phyloP scores from a whole-genome alignment of 768 basidiomycete genomes.

The Rhodotorula toruloides region DNA sequence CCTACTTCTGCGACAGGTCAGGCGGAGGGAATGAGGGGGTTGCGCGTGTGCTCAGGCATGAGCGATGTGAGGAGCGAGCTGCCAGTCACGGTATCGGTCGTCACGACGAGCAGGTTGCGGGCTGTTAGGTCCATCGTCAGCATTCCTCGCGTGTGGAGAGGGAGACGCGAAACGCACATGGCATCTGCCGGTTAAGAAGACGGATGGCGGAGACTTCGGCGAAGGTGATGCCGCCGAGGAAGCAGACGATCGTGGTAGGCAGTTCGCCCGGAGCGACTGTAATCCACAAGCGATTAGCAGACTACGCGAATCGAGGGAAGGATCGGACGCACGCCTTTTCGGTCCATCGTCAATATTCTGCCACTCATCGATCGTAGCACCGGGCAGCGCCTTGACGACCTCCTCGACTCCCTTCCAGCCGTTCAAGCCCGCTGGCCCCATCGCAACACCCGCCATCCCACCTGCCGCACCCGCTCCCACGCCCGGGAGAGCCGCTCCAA shows the following conservation, averaged over 20 bases:
- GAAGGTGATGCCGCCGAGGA: conserved; percentile 94
- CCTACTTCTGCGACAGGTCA: too few species aligned
- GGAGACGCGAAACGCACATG: conserved; percentile 11
- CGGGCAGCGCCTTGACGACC: conserved; percentile 70
- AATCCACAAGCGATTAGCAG: too few species aligned
- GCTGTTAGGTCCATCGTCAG: conserved; percentile 51
- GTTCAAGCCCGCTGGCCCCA: conserved; percentile 60
- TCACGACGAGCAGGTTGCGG: conserved; percentile 79
- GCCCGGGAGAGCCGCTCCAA: conserved; percentile 10
- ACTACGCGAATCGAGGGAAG: background rate
- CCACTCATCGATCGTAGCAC: conserved; percentile 72
- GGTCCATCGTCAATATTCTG: conserved; percentile 43
- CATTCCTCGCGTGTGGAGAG: background rate
- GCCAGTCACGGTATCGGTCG: conserved; percentile 84
- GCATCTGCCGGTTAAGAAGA: conserved; percentile 29
- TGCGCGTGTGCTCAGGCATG: conserved; percentile 14
- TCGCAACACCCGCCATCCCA: conserved; percentile 42
- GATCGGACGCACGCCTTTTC: background rate
- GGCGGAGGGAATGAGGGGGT: too few species aligned
- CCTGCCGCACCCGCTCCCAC: conserved; percentile 52
- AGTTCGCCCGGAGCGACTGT: conserved; percentile 54
- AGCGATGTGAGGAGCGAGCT: conserved; percentile 41
- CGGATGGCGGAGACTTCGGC: conserved; percentile 93
- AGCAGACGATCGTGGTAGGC: conserved; percentile 87
- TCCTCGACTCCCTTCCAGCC: conserved; percentile 99